phyloP scores from a whole-genome alignment of 176 grass and related monocot genomes.

The Bonia amplexicaulis region DNA sequence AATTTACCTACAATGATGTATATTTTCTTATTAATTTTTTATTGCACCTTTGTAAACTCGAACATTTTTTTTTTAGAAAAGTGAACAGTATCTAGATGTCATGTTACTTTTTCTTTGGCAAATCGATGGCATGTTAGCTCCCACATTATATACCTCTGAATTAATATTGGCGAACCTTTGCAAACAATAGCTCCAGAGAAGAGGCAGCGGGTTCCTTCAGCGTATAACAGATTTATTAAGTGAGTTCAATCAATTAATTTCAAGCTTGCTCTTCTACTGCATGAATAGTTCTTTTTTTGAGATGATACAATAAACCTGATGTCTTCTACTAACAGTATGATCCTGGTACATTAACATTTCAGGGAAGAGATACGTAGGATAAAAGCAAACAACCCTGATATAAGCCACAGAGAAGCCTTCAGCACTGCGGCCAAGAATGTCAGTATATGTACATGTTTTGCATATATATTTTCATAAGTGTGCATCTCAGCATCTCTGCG shows the following conservation, averaged over 20 bases:
- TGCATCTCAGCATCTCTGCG: background rate
- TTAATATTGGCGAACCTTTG: background rate
- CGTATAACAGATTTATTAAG: conserved; percentile 85
- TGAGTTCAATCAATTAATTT: conserved; percentile 29
- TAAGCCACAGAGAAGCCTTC: conserved; percentile 78
- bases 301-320: background rate
- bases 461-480: background rate
- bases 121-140: too few species aligned
- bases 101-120: too few species aligned
- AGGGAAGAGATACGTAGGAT: conserved; percentile 78
- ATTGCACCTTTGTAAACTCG: too few species aligned
- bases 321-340: background rate
- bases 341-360: background rate
- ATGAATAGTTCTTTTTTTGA: background rate
- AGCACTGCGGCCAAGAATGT: conserved; percentile 77
- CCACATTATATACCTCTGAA: background rate
- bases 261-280: background rate
- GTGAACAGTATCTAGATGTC: too few species aligned
- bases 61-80: too few species aligned
- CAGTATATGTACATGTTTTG: conserved; percentile 30
- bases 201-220: conserved; percentile 69
- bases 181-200: conserved; percentile 47
- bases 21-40: too few species aligned
- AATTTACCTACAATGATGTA: too few species aligned
- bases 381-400: conserved; percentile 66